phyloP scores from a whole-genome alignment of 1,284 basidiomycete genomes.

The Trichosporon coremiiforme region DNA sequence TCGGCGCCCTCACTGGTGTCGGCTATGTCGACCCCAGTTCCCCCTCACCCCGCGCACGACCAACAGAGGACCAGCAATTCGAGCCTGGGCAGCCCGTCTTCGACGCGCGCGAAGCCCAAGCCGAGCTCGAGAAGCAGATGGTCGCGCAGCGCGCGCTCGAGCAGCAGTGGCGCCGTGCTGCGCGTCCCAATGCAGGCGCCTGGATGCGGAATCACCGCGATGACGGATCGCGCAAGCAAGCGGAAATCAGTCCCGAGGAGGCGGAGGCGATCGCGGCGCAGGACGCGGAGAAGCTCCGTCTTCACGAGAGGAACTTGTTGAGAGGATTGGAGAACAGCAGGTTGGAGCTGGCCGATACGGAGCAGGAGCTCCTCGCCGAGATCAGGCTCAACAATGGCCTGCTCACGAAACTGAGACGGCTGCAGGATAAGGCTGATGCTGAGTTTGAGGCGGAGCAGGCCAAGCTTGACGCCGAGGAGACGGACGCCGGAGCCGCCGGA shows the following conservation, averaged over 20 bases:
- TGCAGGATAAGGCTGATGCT: background rate
- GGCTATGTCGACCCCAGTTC: slow-evolving; percentile 48
- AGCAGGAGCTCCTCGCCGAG: background rate
- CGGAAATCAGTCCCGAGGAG: background rate
- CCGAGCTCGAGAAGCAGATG: slow-evolving; percentile 36
- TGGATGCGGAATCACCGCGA: slow-evolving; percentile 53
- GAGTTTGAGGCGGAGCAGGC: background rate
- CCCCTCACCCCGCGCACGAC: slow-evolving; percentile 12
- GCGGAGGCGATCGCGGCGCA: background rate
- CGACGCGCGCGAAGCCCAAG: slow-evolving; percentile 35
- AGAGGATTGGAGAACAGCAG: background rate
- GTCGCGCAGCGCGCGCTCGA: slow-evolving; percentile 49
- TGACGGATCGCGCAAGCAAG: slow-evolving; percentile 37
- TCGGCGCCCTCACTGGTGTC: slow-evolving; percentile 52
- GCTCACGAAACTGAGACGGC: background rate
- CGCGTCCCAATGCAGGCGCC: slow-evolving; percentile 52
- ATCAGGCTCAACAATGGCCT: background rate
- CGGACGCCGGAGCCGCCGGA: background rate
- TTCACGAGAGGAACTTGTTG: background rate
- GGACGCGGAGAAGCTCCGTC: background rate
- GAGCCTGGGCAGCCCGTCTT: slow-evolving; percentile 44
- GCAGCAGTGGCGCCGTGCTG: slow-evolving; percentile 48
- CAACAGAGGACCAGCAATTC: slow-evolving; percentile 32
- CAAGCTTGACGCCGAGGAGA: background rate
- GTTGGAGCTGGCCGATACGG: background rate